Percentiles rank a stretch among this genome's conserved stretches.
These are phyloP conservation scores for Blastomyces gilchristii DNA, from an alignment of 2,329 filamentous ascomycete species.

Conservation along the genomic window DNA sequence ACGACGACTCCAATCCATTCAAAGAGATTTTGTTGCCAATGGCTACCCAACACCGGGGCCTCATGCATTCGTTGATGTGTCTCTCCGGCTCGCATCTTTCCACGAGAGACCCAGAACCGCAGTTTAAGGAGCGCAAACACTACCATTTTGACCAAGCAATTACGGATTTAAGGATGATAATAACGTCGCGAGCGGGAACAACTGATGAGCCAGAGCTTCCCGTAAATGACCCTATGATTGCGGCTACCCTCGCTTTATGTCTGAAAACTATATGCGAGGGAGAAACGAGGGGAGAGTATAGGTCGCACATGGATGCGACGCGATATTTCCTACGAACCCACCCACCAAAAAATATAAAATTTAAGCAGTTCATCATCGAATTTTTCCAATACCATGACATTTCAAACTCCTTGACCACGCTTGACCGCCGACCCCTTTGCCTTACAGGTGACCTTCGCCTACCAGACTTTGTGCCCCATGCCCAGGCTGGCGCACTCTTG, in stretches of 20 bases:
- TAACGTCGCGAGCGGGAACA: slow-evolving; percentile 22
- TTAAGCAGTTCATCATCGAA: slow-evolving; percentile 60
- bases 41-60: slow-evolving; percentile 64
- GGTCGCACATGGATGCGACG: slow-evolving; percentile 68
- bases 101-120: slow-evolving; percentile 41
- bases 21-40: slow-evolving; percentile 74
- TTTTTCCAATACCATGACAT: slow-evolving; percentile 78
- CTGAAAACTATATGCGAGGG: slow-evolving; percentile 53
- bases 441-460: slow-evolving; percentile 45
- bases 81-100: slow-evolving; percentile 66
- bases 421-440: slow-evolving; percentile 44
- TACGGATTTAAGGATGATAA: slow-evolving; percentile 32
- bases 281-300: slow-evolving; percentile 57
- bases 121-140: slow-evolving; percentile 44
- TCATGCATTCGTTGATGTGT: slow-evolving; percentile 86
- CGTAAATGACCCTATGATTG: slow-evolving; percentile 50
- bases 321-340: slow-evolving; percentile 56
- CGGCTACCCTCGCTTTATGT: slow-evolving; percentile 50
- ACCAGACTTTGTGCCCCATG: slow-evolving; percentile 45
- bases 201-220: slow-evolving; percentile 27
- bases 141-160: slow-evolving; percentile 43
- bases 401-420: slow-evolving; percentile 47
- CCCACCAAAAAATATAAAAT: slow-evolving; percentile 54
- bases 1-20: slow-evolving; percentile 73
- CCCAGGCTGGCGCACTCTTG: slow-evolving; percentile 52